Conservation (phyloP, 192 early-diverging fungal genomes). For the Podila epigama region DNA sequence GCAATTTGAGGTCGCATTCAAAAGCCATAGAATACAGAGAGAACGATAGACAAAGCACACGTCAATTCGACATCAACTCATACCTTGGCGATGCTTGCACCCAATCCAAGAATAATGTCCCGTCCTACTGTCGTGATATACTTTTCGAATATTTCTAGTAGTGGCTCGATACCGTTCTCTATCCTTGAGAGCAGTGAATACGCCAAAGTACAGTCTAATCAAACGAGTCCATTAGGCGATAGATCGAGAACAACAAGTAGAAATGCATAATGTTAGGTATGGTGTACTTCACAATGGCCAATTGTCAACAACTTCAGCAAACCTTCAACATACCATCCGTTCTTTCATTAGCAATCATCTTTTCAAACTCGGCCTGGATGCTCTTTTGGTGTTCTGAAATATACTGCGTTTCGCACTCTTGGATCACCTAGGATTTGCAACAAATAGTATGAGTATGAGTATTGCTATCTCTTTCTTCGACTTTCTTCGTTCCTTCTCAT, state of each 20-base stretch:
- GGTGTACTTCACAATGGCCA: no score
- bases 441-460: neutral
- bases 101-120: slow-evolving; percentile 58
- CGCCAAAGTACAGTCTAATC: slow-evolving; percentile 69
- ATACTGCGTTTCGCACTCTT: slow-evolving; percentile 80
- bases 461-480: no score
- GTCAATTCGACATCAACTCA: no score
- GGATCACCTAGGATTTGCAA: slow-evolving; percentile 52
- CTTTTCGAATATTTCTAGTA: slow-evolving; percentile 69
- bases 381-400: slow-evolving; percentile 67
- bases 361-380: slow-evolving; percentile 73
- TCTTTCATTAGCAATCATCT: slow-evolving; percentile 69
- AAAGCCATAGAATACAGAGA: no score
- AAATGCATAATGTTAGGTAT: no score
- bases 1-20: no score
- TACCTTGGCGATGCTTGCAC: slow-evolving; percentile 58
- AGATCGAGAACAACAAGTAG: neutral
- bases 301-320: no score
- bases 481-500: no score
- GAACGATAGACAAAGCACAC: no score
- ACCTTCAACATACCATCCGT: slow-evolving; percentile 61
- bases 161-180: slow-evolving; percentile 63
- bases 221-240: no score
- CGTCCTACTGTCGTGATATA: slow-evolving; percentile 68
- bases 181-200: slow-evolving; percentile 73